Evolutionary conservation across 2,329 filamentous ascomycete species (phyloP).

Genomic region (Botrytis byssoidea): DNA sequence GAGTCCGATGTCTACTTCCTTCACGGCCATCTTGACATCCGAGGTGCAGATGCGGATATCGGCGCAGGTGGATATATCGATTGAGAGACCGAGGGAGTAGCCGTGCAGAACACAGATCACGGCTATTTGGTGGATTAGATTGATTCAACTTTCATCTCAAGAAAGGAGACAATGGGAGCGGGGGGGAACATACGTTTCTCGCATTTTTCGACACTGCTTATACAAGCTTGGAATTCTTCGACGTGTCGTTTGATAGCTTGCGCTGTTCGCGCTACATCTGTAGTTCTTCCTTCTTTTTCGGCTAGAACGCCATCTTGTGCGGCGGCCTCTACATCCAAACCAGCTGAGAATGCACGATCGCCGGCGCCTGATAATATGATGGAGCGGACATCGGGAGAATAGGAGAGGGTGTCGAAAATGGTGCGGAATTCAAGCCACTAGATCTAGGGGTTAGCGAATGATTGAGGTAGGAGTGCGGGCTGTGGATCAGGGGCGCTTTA

Average conservation of each 20-base stretch:
- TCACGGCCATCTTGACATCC: constrained; percentile 65
- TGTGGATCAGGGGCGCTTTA: neutral
- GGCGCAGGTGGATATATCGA: constrained; percentile 69
- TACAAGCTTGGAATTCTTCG: constrained; percentile 74
- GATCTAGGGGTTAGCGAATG: neutral
- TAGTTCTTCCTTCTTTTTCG: constrained; percentile 26
- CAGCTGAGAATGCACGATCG: constrained; percentile 79
- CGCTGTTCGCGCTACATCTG: constrained; percentile 65
- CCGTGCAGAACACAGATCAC: constrained; percentile 82
- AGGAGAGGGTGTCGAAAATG: constrained; percentile 71
- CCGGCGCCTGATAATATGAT: constrained; percentile 81
- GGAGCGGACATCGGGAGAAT: constrained; percentile 69
- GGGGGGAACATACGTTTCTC: constrained; percentile 68
- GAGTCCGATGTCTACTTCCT: constrained; percentile 80
- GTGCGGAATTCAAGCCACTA: constrained; percentile 72
- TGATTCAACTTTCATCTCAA: neutral
- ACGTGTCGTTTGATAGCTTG: constrained; percentile 65
- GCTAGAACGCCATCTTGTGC: constrained; percentile 50
- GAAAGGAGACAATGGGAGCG: neutral
- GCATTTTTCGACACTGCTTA: constrained; percentile 76
- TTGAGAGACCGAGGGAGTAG: constrained; percentile 72
- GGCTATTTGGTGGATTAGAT: constrained; percentile 45
- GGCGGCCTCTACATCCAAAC: constrained; percentile 77
- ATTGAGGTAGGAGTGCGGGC: neutral
- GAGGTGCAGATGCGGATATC: constrained; percentile 67